Base-by-base conservation (phyloP, 140 eudicot species). In the Anethum foeniculum region DNA sequence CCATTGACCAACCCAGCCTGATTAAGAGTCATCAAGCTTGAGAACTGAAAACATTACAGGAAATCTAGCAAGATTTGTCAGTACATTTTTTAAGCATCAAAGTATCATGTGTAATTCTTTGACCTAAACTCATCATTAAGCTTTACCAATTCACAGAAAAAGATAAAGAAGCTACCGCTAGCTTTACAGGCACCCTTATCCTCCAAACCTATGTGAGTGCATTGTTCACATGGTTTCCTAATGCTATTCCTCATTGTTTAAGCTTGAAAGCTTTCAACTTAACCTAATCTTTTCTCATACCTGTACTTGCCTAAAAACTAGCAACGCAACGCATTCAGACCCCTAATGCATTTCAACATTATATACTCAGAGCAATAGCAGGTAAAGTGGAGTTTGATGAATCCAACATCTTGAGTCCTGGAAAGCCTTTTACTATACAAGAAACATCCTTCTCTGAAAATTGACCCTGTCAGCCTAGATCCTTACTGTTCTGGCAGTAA, bases 341-440 rank as follows among this genome's bases (percentile, higher is more conserved):
- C 81, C 78, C 25, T 82, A 3, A 82, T 32, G 44, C 69, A 77
- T 12, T 48, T 77, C 73, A 82, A 49, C 54, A 81, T 77, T n/a
- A 14, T 4, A 48, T 11, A 36, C 19, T 13, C 78, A 82, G 16
- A 34, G 77, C 73, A 47, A 38, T 34, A 36, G 62, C 75, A 36
- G 43, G 25, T 16, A 77, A 25, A 8, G 38, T 77, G 1, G 85
- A 82, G 16, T 36, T 38, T 3, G 81, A 77, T 23, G 77, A 30
- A 67, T 77, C 81, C 81, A 82, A 68, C 52, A 77, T 62, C 54
- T 77, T 68, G 18, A 82, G 56, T 36, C 48, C 27, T 12, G 81
- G 81, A 51, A 82, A 68, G 52, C 81, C 81, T 77, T 77, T 54
- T 6, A 82, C 64, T 43, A 82, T 56, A 39, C 85, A 62, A 6